These are phyloP conservation scores for Dictyostelium discoideum DNA, from an alignment of 78 protist species.

Conservation along the genomic window dicty_2.7 NC_007091.3:4622001-4622500, in stretches of 20 bases:
- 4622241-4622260: background rate
- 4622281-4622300: background rate
- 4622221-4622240: background rate
- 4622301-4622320: background rate
- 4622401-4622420: background rate
- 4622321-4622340: background rate
- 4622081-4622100: background rate
- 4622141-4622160: background rate
- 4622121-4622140: slow-evolving; percentile 2
- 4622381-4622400: background rate
- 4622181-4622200: slow-evolving; percentile 2
- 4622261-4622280: background rate
- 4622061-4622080: background rate
- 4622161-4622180: background rate
- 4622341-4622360: background rate
- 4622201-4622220: background rate
- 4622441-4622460: background rate
- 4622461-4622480: background rate
- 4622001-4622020: background rate
- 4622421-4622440: background rate
- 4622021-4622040: background rate
- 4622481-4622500: background rate
- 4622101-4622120: background rate
- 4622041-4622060: background rate
- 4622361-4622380: background rate